phyloP scores from a whole-genome alignment of 2,329 filamentous ascomycete genomes.

The Alternaria sp. region DNA sequence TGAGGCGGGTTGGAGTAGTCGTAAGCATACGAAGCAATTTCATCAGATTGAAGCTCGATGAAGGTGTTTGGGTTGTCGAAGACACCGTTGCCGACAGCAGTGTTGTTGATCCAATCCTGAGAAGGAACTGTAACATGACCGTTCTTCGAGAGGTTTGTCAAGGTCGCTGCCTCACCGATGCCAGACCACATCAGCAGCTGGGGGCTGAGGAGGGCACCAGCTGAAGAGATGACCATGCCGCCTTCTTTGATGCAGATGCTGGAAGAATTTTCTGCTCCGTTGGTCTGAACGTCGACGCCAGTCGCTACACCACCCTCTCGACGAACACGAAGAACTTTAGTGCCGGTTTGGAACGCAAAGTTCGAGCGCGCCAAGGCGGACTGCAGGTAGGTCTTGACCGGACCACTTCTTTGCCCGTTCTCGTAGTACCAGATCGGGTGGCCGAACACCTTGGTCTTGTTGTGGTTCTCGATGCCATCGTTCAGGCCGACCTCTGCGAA shows the following conservation, averaged over 20 bases:
- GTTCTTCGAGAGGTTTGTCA: constrained; percentile 42
- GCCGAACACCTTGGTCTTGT: constrained; percentile 58
- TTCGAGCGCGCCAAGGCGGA: constrained; percentile 50
- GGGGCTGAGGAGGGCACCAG: constrained; percentile 45
- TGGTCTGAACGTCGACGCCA: constrained; percentile 50
- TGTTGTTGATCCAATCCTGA: constrained; percentile 58
- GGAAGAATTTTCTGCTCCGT: constrained; percentile 40
- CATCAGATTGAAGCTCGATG: constrained; percentile 55
- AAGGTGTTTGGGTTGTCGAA: constrained; percentile 66
- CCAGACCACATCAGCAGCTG: constrained; percentile 51
- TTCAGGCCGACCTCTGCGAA: constrained; percentile 59
- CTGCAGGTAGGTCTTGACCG: constrained; percentile 59
- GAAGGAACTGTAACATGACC: constrained; percentile 46
- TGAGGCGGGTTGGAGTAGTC: constrained; percentile 54
- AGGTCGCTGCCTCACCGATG: constrained; percentile 37
- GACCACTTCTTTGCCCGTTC: constrained; percentile 59
- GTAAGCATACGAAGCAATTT: constrained; percentile 57
- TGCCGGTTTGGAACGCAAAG: constrained; percentile 51
- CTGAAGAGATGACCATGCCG: constrained; percentile 41
- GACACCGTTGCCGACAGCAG: constrained; percentile 57
- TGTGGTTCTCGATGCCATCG: constrained; percentile 49
- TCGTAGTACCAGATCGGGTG: constrained; percentile 58
- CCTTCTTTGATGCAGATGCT: constrained; percentile 31
- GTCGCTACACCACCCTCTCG: constrained; percentile 51
- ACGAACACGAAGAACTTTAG: constrained; percentile 55